phyloP scores from a whole-genome alignment of 2,329 filamentous ascomycete genomes.

The Pseudogymnoascus sp. region DNA sequence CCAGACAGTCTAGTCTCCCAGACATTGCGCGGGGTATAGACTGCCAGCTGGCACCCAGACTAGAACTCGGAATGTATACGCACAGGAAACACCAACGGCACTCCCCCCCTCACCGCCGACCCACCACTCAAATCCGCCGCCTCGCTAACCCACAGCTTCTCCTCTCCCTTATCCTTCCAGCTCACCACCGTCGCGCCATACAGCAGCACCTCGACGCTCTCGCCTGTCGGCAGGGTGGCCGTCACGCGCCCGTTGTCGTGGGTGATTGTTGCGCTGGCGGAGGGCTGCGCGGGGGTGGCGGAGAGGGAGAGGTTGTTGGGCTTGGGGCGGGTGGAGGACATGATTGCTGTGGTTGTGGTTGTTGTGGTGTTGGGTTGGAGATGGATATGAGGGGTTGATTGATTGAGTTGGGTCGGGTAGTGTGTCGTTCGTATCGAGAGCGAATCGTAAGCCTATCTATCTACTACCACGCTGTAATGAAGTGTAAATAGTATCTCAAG shows the following conservation, averaged over 20 bases:
- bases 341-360: neutral
- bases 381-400: conserved; percentile 1
- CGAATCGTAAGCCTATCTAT: neutral
- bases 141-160: conserved; percentile 83
- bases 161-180: conserved; percentile 79
- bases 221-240: conserved; percentile 78
- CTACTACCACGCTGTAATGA: neutral
- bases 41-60: neutral
- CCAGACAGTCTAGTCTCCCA: neutral
- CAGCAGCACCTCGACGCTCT: conserved; percentile 80
- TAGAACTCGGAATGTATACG: conserved; percentile 28
- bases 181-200: conserved; percentile 87
- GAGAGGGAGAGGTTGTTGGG: conserved; percentile 46
- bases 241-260: conserved; percentile 65
- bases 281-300: conserved; percentile 65
- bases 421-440: neutral
- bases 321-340: conserved; percentile 1
- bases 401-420: neutral
- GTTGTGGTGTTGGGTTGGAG: neutral
- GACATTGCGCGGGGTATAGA: neutral
- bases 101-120: conserved; percentile 85
- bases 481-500: neutral
- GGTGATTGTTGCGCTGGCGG: conserved; percentile 67
- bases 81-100: conserved; percentile 91
- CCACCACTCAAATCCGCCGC: conserved; percentile 75